Evolutionary conservation across 371 early-diverging fungal species (phyloP), one percentile per base, ranked within the genome.

Genomic region (Mortierella sp.): DNA sequence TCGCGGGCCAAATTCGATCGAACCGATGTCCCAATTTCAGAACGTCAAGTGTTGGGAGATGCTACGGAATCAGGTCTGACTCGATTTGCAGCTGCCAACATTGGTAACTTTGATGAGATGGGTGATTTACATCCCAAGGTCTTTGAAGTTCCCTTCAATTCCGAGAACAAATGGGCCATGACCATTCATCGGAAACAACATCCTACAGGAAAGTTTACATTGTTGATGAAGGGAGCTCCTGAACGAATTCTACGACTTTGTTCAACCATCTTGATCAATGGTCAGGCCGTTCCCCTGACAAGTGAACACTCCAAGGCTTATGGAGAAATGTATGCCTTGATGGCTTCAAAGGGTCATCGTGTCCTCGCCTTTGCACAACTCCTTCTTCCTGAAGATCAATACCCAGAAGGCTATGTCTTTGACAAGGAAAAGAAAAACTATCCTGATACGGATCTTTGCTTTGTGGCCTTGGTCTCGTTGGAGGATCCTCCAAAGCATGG

Each of bases 401-500:
- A 84, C 75, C 92, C 95, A 1, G 89, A 69, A 28, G 83, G 87
- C 57, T 92, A 77, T 77, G 83, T 55, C 7, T 96, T 96, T 76
- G 81, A 82, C 70, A 91, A 91, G 77, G 86, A 91, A 21, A 69
- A 81, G 3, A 75, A 81, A 57, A 92, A 94, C 86, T 93, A 91
- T 72, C 94, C 95, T 1, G 83, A 81, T 30, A 59, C 62, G 25
- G 86, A 86, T 25, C 86, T 92, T 66, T 88, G 86, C 25, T 95
- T 97, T 84, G 87, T 92, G 30, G 97, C 95, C 25, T 83, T 96
- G 29, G 86, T 87, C 15, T 91, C 92, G 16, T 87, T 98, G n/a
- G 93, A 94, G 71, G 98, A 96, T 81, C 97, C 97, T 50, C 97
- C 97, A 70, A 96, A 96, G 81, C 94, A 94, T 68, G 97, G 96